Conservation (phyloP, 169 alveolate species). For the Plasmodium blacklocki region DNA sequence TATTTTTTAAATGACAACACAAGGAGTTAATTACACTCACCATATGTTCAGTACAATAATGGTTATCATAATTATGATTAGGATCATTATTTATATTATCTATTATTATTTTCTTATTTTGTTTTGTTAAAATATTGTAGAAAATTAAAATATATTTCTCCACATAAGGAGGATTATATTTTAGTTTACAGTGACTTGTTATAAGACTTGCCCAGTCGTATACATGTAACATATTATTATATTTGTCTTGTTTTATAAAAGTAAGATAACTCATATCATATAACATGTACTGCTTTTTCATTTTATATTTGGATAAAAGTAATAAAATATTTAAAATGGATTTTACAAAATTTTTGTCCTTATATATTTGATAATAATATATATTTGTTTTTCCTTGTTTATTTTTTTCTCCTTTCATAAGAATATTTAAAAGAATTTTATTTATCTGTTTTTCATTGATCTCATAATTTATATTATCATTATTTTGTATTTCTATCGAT, state of each 20-base stretch:
- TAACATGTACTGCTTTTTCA: background rate
- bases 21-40: background rate
- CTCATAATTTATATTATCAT: background rate
- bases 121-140: background rate
- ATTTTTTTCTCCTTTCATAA: too few relatives aligned
- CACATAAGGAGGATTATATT: background rate
- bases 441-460: background rate
- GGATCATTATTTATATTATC: too few relatives aligned
- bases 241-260: background rate
- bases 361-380: background rate
- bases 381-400: background rate
- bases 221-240: background rate
- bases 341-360: background rate
- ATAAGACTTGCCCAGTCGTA: slow-evolving; percentile 36
- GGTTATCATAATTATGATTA: too few relatives aligned
- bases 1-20: slow-evolving; percentile 3
- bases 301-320: slow-evolving; percentile 1
- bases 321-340: slow-evolving; percentile 10
- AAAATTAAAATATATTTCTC: background rate
- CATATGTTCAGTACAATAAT: too few relatives aligned
- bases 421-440: background rate
- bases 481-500: background rate
- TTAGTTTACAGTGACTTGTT: slow-evolving; percentile 6
- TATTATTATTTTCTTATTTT: background rate
- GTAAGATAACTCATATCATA: slow-evolving; percentile 1